A percentile compares a stretch with the other conserved stretches of the same genome.
phyloP scores from a whole-genome alignment of 2,329 filamentous ascomycete genomes.

The Monosporascus sp. region DNA sequence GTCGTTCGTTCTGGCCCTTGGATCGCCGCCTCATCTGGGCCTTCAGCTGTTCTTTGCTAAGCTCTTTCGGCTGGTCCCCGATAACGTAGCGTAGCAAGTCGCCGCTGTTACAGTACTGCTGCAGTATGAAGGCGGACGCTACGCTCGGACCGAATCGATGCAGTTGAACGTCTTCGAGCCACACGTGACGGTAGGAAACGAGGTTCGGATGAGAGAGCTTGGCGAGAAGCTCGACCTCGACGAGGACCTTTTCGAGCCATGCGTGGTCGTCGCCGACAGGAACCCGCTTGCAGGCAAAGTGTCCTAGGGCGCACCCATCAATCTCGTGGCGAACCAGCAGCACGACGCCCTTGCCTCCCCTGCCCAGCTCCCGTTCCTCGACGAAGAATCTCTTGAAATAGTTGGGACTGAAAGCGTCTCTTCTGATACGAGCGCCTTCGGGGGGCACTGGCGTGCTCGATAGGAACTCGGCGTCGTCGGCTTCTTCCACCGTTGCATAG shows the following conservation, averaged over 20 bases:
- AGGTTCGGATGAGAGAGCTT: conserved; percentile 90
- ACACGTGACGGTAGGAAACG: conserved; percentile 94
- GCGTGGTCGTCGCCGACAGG: conserved; percentile 91
- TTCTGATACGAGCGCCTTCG: conserved; percentile 68
- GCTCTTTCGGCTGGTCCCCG: conserved; percentile 56
- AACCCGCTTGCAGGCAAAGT: conserved; percentile 95
- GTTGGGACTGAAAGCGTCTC: conserved; percentile 81
- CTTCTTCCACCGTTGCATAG: conserved; percentile 19
- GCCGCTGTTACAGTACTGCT: conserved; percentile 94
- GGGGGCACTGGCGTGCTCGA: conserved; percentile 47
- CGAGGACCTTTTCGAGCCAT: conserved; percentile 89
- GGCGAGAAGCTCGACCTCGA: conserved; percentile 89
- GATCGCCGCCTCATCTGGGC: conserved; percentile 79
- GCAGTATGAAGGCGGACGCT: conserved; percentile 91
- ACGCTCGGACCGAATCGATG: conserved; percentile 86
- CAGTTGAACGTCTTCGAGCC: conserved; percentile 84
- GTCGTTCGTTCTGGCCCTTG: conserved; percentile 65
- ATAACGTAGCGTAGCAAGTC: conserved; percentile 85
- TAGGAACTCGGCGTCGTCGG: conserved; percentile 43
- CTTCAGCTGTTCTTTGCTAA: conserved; percentile 81
- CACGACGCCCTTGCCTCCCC: conserved; percentile 91
- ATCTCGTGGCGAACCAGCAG: conserved; percentile 89
- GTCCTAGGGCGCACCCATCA: conserved; percentile 79
- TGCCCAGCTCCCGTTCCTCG: conserved; percentile 78
- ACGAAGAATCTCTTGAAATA: conserved; percentile 94